These are phyloP conservation scores for Rosa lucieae DNA, from an alignment of 306 rosid species.

Conservation along the genomic window DNA sequence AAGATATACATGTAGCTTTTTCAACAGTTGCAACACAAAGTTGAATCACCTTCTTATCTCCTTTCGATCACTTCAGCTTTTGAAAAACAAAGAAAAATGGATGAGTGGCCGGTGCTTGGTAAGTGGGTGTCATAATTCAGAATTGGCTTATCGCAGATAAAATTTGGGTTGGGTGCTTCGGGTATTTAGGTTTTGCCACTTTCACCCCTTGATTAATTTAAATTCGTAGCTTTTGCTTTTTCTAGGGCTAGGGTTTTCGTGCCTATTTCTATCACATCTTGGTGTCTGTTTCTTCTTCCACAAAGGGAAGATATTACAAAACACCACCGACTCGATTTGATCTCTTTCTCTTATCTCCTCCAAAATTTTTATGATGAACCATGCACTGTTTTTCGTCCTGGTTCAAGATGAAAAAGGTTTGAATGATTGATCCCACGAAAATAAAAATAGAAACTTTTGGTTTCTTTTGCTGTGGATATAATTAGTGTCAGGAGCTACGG, in stretches of 20 bases:
- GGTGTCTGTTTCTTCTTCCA: neutral
- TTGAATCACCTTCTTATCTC: slow-evolving; percentile 2
- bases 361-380: slow-evolving; percentile 16
- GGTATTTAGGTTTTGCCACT: neutral
- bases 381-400: slow-evolving; percentile 33
- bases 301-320: neutral
- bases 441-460: neutral
- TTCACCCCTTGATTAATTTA: neutral
- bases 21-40: neutral
- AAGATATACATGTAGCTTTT: neutral
- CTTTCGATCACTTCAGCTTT: slow-evolving; percentile 10
- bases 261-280: neutral
- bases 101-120: slow-evolving; percentile 14
- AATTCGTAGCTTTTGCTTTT: neutral
- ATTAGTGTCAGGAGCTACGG: slow-evolving; percentile 19
- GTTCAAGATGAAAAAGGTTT: slow-evolving; percentile 5
- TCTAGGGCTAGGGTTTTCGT: neutral
- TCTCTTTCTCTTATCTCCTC: neutral
- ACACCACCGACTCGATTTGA: neutral
- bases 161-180: neutral
- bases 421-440: slow-evolving; percentile 23
- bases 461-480: neutral
- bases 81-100: neutral
- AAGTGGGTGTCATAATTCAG: neutral
- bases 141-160: neutral